These are phyloP conservation scores for Hypomyces perniciosus DNA, from an alignment of 2,329 filamentous ascomycete genomes.

Conservation along the genomic window DNA sequence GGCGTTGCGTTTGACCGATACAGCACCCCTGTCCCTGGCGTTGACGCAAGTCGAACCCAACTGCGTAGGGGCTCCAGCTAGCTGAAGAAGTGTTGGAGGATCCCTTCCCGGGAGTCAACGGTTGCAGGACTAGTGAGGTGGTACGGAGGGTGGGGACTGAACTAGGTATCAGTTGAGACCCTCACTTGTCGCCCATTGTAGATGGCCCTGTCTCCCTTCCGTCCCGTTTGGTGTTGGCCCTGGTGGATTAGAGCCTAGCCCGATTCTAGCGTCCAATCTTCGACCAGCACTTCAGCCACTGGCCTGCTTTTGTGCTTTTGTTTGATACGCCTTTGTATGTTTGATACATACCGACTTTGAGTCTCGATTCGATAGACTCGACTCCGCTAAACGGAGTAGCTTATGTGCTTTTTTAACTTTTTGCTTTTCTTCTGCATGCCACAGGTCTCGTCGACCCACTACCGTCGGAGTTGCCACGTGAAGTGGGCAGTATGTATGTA, in stretches of 20 bases:
- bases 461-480: no score
- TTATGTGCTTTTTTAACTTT: no score
- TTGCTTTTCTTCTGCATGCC: no score
- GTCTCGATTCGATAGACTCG: no score
- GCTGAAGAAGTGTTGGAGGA: conserved; percentile 6
- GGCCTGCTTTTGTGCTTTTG: neutral
- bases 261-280: neutral
- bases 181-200: conserved; percentile 5
- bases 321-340: neutral
- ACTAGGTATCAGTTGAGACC: conserved; percentile 3
- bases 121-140: conserved; percentile 9
- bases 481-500: no score
- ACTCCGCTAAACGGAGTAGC: no score
- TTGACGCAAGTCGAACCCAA: conserved; percentile 11
- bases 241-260: neutral
- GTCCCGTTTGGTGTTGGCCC: neutral
- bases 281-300: conserved; percentile 5
- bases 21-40: conserved; percentile 10
- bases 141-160: conserved; percentile 1
- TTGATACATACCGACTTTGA: no score
- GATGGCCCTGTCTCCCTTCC: conserved; percentile 6
- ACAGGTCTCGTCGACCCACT: no score
- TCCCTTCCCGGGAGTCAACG: conserved; percentile 12
- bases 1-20: conserved; percentile 2
- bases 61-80: conserved; percentile 10